phyloP scores from a whole-genome alignment of 768 basidiomycete genomes.

The Boletus tomentosulus region DNA sequence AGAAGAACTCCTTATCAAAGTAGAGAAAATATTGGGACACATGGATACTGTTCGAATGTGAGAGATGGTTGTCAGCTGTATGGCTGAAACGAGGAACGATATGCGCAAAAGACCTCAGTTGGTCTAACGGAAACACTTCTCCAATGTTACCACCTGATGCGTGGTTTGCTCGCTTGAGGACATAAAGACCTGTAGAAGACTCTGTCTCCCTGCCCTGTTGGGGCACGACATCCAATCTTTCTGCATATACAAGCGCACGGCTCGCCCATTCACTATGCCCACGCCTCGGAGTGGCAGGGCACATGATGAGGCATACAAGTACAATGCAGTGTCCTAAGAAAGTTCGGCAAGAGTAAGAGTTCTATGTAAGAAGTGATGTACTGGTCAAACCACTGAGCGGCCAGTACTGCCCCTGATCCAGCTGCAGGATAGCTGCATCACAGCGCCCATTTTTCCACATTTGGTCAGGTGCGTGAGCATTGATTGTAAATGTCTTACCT shows the following conservation, averaged over 20 bases:
- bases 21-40: background rate
- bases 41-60: background rate
- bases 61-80: background rate
- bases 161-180: background rate
- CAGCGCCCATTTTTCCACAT: background rate
- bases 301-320: background rate
- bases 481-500: background rate
- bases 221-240: background rate
- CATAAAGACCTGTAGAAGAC: background rate
- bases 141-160: background rate
- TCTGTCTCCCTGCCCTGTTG: background rate
- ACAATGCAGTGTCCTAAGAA: background rate
- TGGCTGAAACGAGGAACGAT: background rate
- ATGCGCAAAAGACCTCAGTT: background rate
- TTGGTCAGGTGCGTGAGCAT: background rate
- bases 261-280: background rate
- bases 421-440: background rate
- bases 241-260: background rate
- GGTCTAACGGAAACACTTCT: background rate
- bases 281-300: background rate
- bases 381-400: background rate
- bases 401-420: background rate
- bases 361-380: background rate
- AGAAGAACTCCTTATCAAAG: background rate
- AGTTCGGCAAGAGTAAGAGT: no score